A percentile compares a stretch with the other conserved stretches of the same genome.
These are phyloP conservation scores for Microdochium bolleyi DNA, from an alignment of 2,329 filamentous ascomycete genomes.

Conservation along the genomic window DNA sequence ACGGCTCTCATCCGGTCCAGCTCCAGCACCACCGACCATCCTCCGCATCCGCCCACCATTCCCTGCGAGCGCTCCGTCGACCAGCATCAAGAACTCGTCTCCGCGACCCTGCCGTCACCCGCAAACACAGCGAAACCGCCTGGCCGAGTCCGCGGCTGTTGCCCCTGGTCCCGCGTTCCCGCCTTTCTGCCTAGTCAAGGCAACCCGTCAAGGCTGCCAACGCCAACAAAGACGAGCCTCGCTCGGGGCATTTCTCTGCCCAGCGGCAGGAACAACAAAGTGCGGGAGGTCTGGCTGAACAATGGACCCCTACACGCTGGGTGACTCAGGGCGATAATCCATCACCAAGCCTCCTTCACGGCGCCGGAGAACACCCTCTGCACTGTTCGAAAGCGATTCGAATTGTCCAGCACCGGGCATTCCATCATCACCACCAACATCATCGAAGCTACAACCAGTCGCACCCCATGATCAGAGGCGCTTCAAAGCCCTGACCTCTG, in stretches of 20 bases:
- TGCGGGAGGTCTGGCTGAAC: not conserved
- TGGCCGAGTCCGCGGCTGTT: not conserved
- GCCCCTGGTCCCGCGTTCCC: not conserved
- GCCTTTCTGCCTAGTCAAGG: not conserved
- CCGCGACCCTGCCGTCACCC: not conserved
- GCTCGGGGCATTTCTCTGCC: not conserved
- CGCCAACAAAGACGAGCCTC: not conserved
- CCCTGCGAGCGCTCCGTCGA: not conserved
- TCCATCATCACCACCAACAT: not conserved
- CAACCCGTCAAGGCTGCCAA: not conserved
- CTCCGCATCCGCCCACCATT: not conserved
- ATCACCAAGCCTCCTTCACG: not conserved
- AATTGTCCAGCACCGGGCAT: not conserved
- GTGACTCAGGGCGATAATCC: not conserved
- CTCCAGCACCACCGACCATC: not conserved
- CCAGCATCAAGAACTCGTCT: not conserved
- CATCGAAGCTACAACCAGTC: not conserved
- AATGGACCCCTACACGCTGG: not conserved
- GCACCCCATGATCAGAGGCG: not conserved
- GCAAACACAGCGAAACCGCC: not conserved
- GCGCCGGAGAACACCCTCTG: not conserved
- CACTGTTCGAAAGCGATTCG: not conserved
- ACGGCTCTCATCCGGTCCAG: not conserved
- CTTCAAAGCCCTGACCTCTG: slow-evolving; percentile 1
- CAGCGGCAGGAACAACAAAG: not conserved